These are phyloP conservation scores for Vaccinium myrtillus DNA, from an alignment of 148 eudicot species.

Conservation along the genomic window DNA sequence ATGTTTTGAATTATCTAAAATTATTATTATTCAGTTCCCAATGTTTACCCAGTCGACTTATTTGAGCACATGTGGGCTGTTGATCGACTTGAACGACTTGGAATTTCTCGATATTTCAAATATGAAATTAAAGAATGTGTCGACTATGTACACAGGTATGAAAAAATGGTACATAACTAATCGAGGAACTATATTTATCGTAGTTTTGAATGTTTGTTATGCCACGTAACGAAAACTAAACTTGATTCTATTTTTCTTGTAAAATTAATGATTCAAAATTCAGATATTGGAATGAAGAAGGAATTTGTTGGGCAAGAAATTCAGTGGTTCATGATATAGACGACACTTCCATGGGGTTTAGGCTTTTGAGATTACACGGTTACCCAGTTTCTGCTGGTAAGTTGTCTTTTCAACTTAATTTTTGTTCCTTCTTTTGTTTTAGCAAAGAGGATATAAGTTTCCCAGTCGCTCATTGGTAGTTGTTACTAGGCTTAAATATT, in stretches of 20 bases:
- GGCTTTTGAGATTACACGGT: slow-evolving; percentile 72
- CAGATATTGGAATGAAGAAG: slow-evolving; percentile 69
- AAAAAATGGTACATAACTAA: too few species aligned
- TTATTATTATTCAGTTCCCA: slow-evolving; percentile 39
- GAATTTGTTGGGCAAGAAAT: slow-evolving; percentile 79
- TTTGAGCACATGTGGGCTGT: slow-evolving; percentile 58
- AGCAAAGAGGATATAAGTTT: too few species aligned
- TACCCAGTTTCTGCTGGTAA: slow-evolving; percentile 61
- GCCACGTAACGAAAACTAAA: not conserved
- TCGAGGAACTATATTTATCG: too few species aligned
- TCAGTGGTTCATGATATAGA: slow-evolving; percentile 71
- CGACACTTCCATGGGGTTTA: slow-evolving; percentile 83
- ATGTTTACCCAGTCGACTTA: slow-evolving; percentile 63
- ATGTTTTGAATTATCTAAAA: too few species aligned
- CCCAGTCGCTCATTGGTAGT: not conserved
- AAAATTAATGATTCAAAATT: not conserved
- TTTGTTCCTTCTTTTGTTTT: too few species aligned
- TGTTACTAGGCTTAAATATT: too few species aligned
- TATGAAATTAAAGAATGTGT: slow-evolving; percentile 43
- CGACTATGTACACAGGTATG: slow-evolving; percentile 48
- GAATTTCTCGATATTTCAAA: slow-evolving; percentile 53
- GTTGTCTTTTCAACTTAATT: too few species aligned
- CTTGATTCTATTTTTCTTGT: not conserved
- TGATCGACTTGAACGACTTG: slow-evolving; percentile 66
- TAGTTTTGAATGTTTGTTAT: not conserved